Evolutionary conservation across 441 rosid genomes (phyloP).

Genomic region (Populus tomentosa): DNA sequence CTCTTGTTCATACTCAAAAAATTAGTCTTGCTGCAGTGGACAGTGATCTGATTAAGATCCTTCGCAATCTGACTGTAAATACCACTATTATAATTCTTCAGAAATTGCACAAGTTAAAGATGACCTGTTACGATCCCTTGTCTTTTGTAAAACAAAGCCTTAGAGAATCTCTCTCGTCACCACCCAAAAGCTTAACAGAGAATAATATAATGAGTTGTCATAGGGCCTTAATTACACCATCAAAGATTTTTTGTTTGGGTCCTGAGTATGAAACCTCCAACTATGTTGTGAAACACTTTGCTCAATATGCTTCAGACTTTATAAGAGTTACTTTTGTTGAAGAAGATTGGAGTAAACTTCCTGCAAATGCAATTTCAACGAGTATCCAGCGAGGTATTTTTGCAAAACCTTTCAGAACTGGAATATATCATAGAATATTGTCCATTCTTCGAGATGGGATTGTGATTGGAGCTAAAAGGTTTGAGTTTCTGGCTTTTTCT

Average conservation of each 20-base stretch:
- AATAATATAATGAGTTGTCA: constrained; percentile 72
- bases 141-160: constrained; percentile 45
- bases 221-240: constrained; percentile 77
- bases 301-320: constrained; percentile 68
- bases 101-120: constrained; percentile 62
- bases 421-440: constrained; percentile 64
- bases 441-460: constrained; percentile 69
- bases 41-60: constrained; percentile 38
- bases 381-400: constrained; percentile 58
- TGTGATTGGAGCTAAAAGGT: constrained; percentile 62
- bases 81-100: constrained; percentile 51
- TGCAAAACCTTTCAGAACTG: constrained; percentile 66
- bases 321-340: constrained; percentile 87
- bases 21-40: constrained; percentile 57
- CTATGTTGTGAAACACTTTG: constrained; percentile 77
- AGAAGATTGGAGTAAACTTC: constrained; percentile 92
- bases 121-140: constrained; percentile 62
- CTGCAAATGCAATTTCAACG: constrained; percentile 63
- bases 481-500: constrained; percentile 90
- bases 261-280: constrained; percentile 91
- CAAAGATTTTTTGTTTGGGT: constrained; percentile 82
- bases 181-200: constrained; percentile 35
- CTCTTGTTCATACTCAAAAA: constrained; percentile 76
- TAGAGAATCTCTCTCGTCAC: constrained; percentile 34
- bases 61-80: constrained; percentile 39